Evolutionary conservation across 2,329 filamentous ascomycete genomes (phyloP), one percentile per base, ranked within the genome.

Genomic region (Trichoderma polysporum): DNA sequence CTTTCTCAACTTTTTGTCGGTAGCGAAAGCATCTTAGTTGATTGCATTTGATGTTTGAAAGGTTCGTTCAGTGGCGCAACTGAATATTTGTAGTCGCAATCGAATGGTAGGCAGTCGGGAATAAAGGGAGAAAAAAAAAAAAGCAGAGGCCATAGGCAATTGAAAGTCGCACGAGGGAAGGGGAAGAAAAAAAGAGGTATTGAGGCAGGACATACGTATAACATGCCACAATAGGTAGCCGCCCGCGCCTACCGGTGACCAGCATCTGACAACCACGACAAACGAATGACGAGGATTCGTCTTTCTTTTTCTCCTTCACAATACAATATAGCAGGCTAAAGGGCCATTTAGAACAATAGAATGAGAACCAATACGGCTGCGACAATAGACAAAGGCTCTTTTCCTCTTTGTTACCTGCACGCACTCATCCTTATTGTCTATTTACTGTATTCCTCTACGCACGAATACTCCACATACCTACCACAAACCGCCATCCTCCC

Each of bases 171-270:
- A 64, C n/a, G 33, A 56, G 5, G 27, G 29, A 56, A 56, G 50
- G 49, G 49, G 27, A n/a, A 54, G 41, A 64, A 64, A 45, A 35
- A 13, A n/a, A 27, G 33, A 54, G 52, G 29, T 29, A 33, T 52
- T 53, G 49, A 53, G 59, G 47, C 35, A 53, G 59, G 59, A 62
- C 49, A 25, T 25, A 62, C 49, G 37, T 62, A 53, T 15, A 33
- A 62, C 47, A 62, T 62, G 59, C 31, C 60, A 64, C 49, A 41
- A 64, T 56, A 56, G 60, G 53, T 56, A 56, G 60, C 60, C 60
- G 49, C 60, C 60, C 60, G 60, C 60, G 37, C 60, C 60, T 64
- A 56, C 60, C 50, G 60, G 50, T 47, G 35, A 64, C 50, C 31
- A 53, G 59, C 59, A 62, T 62, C 59, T 62, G 50, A 22, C 47